Percentiles rank a stretch among this genome's conserved stretches.
phyloP scores from a whole-genome alignment of 2,329 filamentous ascomycete species.

The Emmonsiellopsis sp. region DNA sequence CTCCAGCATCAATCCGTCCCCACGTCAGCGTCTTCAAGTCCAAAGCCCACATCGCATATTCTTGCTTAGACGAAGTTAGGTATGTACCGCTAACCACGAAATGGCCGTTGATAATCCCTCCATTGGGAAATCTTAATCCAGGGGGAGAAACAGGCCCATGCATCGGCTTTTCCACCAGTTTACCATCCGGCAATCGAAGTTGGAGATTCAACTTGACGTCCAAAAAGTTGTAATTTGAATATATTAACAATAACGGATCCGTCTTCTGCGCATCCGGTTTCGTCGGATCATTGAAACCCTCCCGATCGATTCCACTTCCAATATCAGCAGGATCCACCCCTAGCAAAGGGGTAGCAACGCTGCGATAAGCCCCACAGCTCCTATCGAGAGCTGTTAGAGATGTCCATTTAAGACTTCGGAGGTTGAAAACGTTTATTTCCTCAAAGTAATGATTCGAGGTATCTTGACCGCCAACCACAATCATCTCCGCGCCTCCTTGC shows the following conservation, averaged over 20 bases:
- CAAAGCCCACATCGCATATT: constrained; percentile 93
- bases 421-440: constrained; percentile 95
- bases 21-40: constrained; percentile 82
- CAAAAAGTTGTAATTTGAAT: constrained; percentile 98
- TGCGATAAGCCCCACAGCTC: constrained; percentile 92
- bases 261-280: constrained; percentile 17
- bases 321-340: constrained; percentile 37
- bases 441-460: constrained; percentile 98
- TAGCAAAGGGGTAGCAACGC: constrained; percentile 75
- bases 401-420: constrained; percentile 91
- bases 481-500: constrained; percentile 88
- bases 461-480: constrained; percentile 93
- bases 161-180: constrained; percentile 81
- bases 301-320: constrained; percentile 29
- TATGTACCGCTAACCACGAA: constrained; percentile 98
- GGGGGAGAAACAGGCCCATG: constrained; percentile 71
- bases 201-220: constrained; percentile 95
- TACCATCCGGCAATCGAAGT: constrained; percentile 74
- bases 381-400: constrained; percentile 78
- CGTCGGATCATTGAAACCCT: constrained; percentile 30
- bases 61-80: constrained; percentile 93
- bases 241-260: constrained; percentile 73
- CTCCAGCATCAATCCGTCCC: constrained; percentile 92
- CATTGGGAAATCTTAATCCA: constrained; percentile 89
- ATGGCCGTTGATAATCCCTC: constrained; percentile 87